Percentiles rank a stretch among this genome's conserved stretches.
phyloP scores from a whole-genome alignment of 2,329 filamentous ascomycete species.

The Beauveria australis region DNA sequence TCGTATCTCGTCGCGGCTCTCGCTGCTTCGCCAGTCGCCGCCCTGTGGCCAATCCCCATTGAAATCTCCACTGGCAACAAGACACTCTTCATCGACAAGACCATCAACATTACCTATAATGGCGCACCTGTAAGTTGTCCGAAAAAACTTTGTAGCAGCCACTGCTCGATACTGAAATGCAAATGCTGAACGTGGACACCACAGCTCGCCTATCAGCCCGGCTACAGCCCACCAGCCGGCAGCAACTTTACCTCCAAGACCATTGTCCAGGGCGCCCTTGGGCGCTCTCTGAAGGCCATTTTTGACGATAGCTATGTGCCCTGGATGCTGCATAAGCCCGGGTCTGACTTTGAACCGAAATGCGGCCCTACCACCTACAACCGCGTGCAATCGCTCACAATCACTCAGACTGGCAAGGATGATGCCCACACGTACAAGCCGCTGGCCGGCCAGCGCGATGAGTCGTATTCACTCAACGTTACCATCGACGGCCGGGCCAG shows the following conservation, averaged over 20 bases:
- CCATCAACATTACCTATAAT: constrained; percentile 50
- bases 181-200: not conserved
- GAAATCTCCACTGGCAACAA: constrained; percentile 42
- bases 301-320: constrained; percentile 64
- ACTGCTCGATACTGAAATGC: not conserved
- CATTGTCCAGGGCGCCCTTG: constrained; percentile 47
- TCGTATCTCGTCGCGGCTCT: not conserved
- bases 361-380: constrained; percentile 29
- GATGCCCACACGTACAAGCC: constrained; percentile 54
- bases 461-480: constrained; percentile 64
- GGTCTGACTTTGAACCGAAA: constrained; percentile 56
- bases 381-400: constrained; percentile 50
- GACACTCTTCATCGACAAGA: constrained; percentile 44
- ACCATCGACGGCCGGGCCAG: constrained; percentile 48
- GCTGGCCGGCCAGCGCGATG: constrained; percentile 57
- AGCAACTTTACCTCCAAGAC: constrained; percentile 38
- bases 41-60: constrained; percentile 48
- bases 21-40: constrained; percentile 21
- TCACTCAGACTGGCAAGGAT: constrained; percentile 47
- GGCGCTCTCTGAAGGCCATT: constrained; percentile 54
- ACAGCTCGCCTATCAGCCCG: constrained; percentile 41
- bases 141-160: constrained; percentile 11
- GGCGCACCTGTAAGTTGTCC: constrained; percentile 44
- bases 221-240: constrained; percentile 32
- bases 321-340: constrained; percentile 65